Base-by-base conservation (phyloP, 768 basidiomycete species). In the Suillus placidus region DNA sequence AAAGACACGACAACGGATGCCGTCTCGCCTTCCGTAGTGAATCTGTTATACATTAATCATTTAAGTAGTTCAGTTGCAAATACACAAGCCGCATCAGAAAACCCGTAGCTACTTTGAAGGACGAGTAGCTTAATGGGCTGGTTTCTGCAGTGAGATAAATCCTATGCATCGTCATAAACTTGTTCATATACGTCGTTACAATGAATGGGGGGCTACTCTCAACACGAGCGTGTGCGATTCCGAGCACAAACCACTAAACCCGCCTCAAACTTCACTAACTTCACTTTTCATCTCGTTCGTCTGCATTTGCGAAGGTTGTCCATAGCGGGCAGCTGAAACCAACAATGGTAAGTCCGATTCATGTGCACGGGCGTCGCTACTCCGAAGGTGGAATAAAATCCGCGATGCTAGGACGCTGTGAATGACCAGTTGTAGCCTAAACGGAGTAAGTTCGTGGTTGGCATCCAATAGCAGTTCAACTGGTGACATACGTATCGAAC, bases 301-400 rank as follows among this genome's bases (percentile, higher is more conserved):
- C 14, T 58, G 14, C 8, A 38, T 26, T 38, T 38, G 56, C 37
- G 37, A 58, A 26, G 56, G 56, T 10, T 3, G 37, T 26, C 12
- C 23, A 38, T 26, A 38, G 4, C 3, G n/a, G 2, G 37, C 23
- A 38, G 7, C 32, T 26, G 14, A 23, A 23, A 23, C 7, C 7
- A n/a, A 8, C 23, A 58, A 10, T 26, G 37, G 23, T 0, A 30
- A 4, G 16, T 30, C 26, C 16, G 23, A 6, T 8, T 58, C 56
- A 23, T 38, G 23, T 2, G 16, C 23, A 30, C 56, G 57, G 47
- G 26, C 47, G 45, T 72, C 69, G 26, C 70, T 71, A 42, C 67
- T 52, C 40, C 62, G 67, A 6, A 77, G 72, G 52, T 69, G 73
- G 68, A 75, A 77, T 40, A 75, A 70, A 30, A 75, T 77, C 14